Conservation (phyloP, 257 asterid genomes). For the Euphrasia confusa region DNA sequence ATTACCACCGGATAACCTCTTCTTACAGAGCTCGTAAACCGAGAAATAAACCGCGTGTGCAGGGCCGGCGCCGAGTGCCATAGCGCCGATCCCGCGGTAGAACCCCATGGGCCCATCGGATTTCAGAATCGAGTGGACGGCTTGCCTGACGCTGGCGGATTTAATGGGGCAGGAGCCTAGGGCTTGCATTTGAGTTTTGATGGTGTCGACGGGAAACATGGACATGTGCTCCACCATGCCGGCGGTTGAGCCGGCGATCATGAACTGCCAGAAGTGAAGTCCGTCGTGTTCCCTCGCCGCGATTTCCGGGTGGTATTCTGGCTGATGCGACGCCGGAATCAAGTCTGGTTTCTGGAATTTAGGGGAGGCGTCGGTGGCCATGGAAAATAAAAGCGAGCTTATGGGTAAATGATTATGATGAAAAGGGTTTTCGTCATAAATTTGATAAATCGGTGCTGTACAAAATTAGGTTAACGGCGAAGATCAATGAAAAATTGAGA, state of each 20-base stretch:
- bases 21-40: constrained; percentile 73
- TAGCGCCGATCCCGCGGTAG: constrained; percentile 92
- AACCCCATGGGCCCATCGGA: constrained; percentile 67
- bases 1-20: constrained; percentile 61
- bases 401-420: too few relatives aligned
- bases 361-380: constrained; percentile 75
- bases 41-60: constrained; percentile 96
- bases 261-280: constrained; percentile 80
- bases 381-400: constrained; percentile 24
- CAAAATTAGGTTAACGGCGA: too few relatives aligned
- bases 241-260: constrained; percentile 89
- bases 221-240: constrained; percentile 97
- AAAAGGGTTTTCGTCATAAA: too few relatives aligned
- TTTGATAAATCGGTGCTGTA: too few relatives aligned
- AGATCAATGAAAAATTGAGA: too few relatives aligned
- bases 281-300: constrained; percentile 66
- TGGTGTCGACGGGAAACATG: constrained; percentile 93
- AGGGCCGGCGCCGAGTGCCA: constrained; percentile 98
- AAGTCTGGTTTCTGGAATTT: constrained; percentile 66
- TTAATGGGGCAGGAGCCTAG: constrained; percentile 78
- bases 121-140: constrained; percentile 58
- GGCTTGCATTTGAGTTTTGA: constrained; percentile 94
- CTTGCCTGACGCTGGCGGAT: constrained; percentile 54
- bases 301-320: constrained; percentile 42
- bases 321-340: constrained; percentile 44